A percentile compares a stretch with the other conserved stretches of the same genome.
Conservation (phyloP, 768 basidiomycete species). For the Epithele typhae region DNA sequence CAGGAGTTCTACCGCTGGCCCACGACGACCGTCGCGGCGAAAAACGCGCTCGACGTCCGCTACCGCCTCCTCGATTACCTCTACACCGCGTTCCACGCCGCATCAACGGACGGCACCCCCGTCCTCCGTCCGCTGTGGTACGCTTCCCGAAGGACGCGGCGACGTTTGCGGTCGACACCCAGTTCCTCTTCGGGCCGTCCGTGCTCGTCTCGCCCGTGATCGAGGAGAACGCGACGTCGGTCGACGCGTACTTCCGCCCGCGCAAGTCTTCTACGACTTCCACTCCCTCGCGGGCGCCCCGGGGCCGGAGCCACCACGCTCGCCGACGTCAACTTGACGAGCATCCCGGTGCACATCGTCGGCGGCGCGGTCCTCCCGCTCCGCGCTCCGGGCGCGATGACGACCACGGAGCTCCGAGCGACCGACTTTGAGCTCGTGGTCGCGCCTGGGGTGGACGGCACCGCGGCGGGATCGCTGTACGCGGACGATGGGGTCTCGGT, state of each 20-base stretch:
- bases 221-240: constrained; percentile 52
- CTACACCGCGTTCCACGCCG: constrained; percentile 65
- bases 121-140: constrained; percentile 63
- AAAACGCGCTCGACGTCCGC: constrained; percentile 55
- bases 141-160: constrained; percentile 60
- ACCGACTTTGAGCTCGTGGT: constrained; percentile 60
- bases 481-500: constrained; percentile 61
- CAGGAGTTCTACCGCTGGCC: constrained; percentile 73
- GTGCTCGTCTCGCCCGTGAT: constrained; percentile 70
- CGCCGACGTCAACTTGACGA: constrained; percentile 44
- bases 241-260: constrained; percentile 54
- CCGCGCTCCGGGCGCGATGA: constrained; percentile 52
- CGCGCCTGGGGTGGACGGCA: constrained; percentile 48
- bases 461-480: constrained; percentile 51
- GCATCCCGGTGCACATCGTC: constrained; percentile 60
- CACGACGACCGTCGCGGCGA: constrained; percentile 51
- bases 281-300: constrained; percentile 39
- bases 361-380: constrained; percentile 59
- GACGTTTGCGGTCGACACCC: constrained; percentile 58
- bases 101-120: constrained; percentile 55
- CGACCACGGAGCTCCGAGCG: constrained; percentile 49
- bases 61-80: constrained; percentile 70
- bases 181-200: constrained; percentile 66
- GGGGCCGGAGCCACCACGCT: constrained; percentile 41
- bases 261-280: constrained; percentile 65